Evolutionary conservation across 257 asterid species (phyloP).

Genomic region (Solanum etuberosum): DNA sequence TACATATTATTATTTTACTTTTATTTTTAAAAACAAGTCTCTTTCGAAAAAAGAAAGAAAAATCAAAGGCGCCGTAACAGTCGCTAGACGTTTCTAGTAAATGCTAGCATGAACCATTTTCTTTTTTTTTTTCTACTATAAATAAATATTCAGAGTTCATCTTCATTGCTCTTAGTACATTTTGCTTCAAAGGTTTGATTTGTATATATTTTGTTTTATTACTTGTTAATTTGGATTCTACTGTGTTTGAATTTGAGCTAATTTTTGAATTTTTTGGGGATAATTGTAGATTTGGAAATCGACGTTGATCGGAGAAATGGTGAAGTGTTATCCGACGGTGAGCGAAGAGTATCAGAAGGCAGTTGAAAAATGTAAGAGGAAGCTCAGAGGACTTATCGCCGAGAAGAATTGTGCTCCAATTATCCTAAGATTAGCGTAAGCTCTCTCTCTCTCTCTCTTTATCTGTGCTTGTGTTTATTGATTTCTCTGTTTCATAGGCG

Average conservation of each 20-base stretch:
- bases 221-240: not conserved
- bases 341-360: conserved; percentile 69
- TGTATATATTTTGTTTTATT: no score
- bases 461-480: no score
- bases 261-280: not conserved
- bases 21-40: no score
- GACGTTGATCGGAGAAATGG: conserved; percentile 26
- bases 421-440: conserved; percentile 76
- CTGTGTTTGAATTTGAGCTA: not conserved
- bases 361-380: conserved; percentile 61
- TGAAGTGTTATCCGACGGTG: conserved; percentile 63
- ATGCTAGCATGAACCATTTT: not conserved
- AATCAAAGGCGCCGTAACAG: not conserved
- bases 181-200: not conserved
- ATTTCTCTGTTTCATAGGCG: not conserved
- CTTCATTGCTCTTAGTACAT: not conserved
- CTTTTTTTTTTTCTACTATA: not conserved
- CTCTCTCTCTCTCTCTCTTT: not conserved
- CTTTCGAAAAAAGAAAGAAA: no score
- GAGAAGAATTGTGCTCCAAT: conserved; percentile 85
- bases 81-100: not conserved
- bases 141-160: not conserved
- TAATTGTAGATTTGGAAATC: not conserved
- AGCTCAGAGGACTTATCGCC: conserved; percentile 85
- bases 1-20: no score